Evolutionary conservation across 257 asterid species (phyloP), one percentile per base, ranked within the genome.

Genomic region (Fraxinus pennsylvanica): DNA sequence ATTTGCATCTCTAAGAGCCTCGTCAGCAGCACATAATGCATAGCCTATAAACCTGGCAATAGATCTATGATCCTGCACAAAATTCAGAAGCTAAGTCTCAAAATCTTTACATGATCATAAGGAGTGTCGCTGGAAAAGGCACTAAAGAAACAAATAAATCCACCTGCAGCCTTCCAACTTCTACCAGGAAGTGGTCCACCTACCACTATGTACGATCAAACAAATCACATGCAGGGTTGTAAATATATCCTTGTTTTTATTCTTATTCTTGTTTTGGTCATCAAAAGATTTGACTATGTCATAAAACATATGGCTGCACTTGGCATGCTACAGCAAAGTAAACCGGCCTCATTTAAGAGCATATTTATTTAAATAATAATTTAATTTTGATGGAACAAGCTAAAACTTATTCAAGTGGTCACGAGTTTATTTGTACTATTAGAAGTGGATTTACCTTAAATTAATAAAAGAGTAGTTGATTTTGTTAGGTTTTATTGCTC

Each of bases 1-100:
- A 84, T 90, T 90, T 78, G 99, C 97, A 89, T 93, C 99, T 82
- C 84, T 90, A 79, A 95, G 90, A 79, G 98, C 98, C 88, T 95
- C 99, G 52, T 89, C 97, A 50, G 94, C 92, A 38, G 99, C 98
- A 87, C 98, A 91, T 70, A 95, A 83, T 8, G 99, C 98, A 84
- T 93, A 95, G 54, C 93, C 96, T 81, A 95, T 93, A 83, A 95
- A 95, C 86, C 94, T 89, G 77, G 98, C 90, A 75, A 88, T 87
- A 61, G 99, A 91, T 86, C 97, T 90, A 83, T 91, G 94, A 66
- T 93, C 97, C 99, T 94, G 90, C 32, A 47, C 68, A 59, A 30
- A 68, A 79, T 76, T 27, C 19, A 76, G 78, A 38, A 4, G 76
- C 72, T 54, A 72, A 45, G 61, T 72, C 70, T 78, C 77, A 78